phyloP scores from a whole-genome alignment of 306 rosid species.

The Phaseolus lunatus region DNA sequence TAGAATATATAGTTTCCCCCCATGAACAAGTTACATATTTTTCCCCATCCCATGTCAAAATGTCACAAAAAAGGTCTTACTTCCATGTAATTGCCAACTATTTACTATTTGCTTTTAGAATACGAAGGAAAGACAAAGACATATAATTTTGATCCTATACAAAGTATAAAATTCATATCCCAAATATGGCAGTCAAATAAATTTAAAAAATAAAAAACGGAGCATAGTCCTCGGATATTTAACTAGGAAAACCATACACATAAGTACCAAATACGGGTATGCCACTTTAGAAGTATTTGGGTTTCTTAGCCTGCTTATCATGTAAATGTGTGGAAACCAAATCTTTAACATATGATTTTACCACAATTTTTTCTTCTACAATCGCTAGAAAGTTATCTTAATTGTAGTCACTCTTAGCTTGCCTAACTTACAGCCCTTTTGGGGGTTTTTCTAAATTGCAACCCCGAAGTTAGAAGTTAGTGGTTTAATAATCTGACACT shows the following conservation, averaged over 20 bases:
- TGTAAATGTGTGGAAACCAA: slow-evolving; percentile 30
- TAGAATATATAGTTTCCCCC: no score
- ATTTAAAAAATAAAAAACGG: background rate
- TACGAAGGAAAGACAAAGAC: background rate
- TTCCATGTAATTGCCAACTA: background rate
- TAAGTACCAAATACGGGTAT: background rate
- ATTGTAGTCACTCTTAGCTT: no score
- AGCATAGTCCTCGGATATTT: background rate
- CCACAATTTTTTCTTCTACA: background rate
- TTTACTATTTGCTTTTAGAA: background rate
- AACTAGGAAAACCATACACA: background rate
- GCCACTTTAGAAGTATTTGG: background rate
- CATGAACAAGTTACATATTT: background rate
- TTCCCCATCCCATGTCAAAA: background rate
- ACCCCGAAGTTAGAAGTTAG: no score
- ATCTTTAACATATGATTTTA: slow-evolving; percentile 1
- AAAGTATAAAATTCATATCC: background rate
- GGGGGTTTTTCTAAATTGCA: no score
- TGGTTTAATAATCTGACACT: no score
- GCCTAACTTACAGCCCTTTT: no score
- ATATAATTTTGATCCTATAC: background rate
- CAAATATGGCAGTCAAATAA: background rate
- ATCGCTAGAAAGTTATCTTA: no score
- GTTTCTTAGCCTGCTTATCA: background rate
- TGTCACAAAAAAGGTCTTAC: background rate